These are phyloP conservation scores for Mrakia frigida DNA, from an alignment of 768 basidiomycete species.

Conservation along the genomic window DNA sequence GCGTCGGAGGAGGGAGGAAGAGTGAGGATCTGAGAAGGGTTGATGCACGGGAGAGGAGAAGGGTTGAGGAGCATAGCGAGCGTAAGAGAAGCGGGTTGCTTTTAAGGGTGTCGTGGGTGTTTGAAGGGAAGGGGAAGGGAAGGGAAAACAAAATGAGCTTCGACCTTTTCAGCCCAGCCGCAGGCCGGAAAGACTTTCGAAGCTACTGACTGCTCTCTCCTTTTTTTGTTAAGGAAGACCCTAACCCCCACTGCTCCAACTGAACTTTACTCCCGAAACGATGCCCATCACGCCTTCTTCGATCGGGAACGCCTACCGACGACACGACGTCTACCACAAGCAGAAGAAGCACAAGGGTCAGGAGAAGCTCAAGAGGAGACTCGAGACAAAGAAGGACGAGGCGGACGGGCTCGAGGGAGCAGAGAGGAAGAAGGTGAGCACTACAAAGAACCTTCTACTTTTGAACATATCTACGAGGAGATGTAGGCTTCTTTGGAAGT, in stretches of 20 bases:
- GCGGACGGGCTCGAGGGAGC: conserved; percentile 35
- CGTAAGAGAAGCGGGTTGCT: not conserved
- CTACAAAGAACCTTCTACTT: too few species aligned
- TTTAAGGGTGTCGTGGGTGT: not conserved
- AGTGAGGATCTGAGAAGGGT: conserved; percentile 20
- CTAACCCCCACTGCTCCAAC: not conserved
- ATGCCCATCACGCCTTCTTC: conserved; percentile 34
- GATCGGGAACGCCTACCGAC: conserved; percentile 83
- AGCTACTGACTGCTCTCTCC: not conserved
- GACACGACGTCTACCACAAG: conserved; percentile 70
- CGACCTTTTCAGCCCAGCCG: not conserved
- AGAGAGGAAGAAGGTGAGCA: conserved; percentile 63
- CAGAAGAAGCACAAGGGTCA: conserved; percentile 71
- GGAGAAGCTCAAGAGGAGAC: conserved; percentile 70
- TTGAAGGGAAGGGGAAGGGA: not conserved
- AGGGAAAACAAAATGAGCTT: not conserved
- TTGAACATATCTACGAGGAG: too few species aligned
- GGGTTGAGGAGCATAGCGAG: not conserved
- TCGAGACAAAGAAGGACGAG: conserved; percentile 51
- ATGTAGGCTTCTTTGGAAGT: too few species aligned
- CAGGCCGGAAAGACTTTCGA: too few species aligned
- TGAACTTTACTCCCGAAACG: too few species aligned
- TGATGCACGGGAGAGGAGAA: conserved; percentile 3
- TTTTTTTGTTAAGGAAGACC: not conserved
- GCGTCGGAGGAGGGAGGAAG: not conserved